Evolutionary conservation across 148 eudicot species (phyloP), one percentile per base, ranked within the genome.

Genomic region (Chenopodium suecicum): DNA sequence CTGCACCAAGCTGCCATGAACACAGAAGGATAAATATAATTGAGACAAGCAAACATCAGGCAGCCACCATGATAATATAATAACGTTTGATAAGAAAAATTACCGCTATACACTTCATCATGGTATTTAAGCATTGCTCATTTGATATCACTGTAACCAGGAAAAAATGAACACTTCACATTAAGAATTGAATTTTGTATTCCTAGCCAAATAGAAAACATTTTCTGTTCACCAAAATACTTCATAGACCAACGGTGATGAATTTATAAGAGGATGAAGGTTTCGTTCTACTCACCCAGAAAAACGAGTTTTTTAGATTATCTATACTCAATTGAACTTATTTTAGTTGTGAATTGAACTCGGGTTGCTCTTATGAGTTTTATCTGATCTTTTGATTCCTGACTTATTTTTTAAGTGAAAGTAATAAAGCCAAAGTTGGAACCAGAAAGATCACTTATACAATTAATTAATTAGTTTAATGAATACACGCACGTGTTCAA

Each of bases 31-130:
- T 47, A 9, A 77, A 52, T 70, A 50, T 52, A 37, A 32, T 32
- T 68, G 52, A 71, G 37, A 70, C 31, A 47, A 71, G 46, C 58
- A 48, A 78, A 75, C 20, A 71, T 48, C 70, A 48, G 14, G 78
- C 27, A 20, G 70, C 62, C 44, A 70, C 14, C 12, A 19, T 47
- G 22, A 25, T 44, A 13, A 17, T 8, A 62, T 58, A 56, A 67
- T 25, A 80, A 23, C 7, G 32, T 62, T 47, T 10, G 37, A 77
- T 82, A 50, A 70, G 65, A 60, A 73, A 54, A 32, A 83, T 87
- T 81, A 94, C 96, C 87, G 96, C 94, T 82, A 94, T 94, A 88
- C 98, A 94, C 85, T 90, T 91, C 94, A 92, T 90, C 88, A 89
- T 94, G 80, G 94, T 92, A 79, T 81, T 86, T 29, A 94, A 82